Evolutionary conservation across 2,329 filamentous ascomycete genomes (phyloP).

Genomic region (Biscogniauxia mediterranea): DNA sequence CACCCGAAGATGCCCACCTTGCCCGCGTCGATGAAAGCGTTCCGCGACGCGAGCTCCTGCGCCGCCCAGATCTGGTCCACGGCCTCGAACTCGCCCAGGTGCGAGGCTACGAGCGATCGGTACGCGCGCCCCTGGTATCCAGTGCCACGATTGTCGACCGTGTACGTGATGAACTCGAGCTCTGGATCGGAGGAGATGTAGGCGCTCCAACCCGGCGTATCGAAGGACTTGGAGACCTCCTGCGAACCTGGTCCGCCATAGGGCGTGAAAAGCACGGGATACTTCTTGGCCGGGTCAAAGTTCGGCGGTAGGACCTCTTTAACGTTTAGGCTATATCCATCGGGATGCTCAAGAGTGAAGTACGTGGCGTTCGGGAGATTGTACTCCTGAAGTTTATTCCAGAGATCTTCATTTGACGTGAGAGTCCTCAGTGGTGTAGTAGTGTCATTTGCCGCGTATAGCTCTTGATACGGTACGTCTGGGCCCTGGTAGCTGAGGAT

Average conservation of each 20-base stretch:
- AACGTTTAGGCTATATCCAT: constrained; percentile 61
- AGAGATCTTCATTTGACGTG: constrained; percentile 57
- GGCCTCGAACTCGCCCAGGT: constrained; percentile 62
- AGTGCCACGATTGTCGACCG: constrained; percentile 67
- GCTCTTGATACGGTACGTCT: constrained; percentile 66
- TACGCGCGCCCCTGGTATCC: constrained; percentile 63
- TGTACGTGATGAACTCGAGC: constrained; percentile 65
- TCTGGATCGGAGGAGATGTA: constrained; percentile 68
- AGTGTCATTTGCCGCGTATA: constrained; percentile 57
- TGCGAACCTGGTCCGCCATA: constrained; percentile 68
- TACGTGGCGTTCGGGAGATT: constrained; percentile 63
- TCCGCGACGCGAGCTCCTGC: constrained; percentile 47
- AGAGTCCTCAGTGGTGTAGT: constrained; percentile 54
- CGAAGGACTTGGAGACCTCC: constrained; percentile 56
- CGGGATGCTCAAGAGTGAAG: constrained; percentile 60
- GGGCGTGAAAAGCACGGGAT: constrained; percentile 64
- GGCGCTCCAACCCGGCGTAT: constrained; percentile 54
- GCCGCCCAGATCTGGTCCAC: constrained; percentile 68
- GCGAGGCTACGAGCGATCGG: constrained; percentile 54
- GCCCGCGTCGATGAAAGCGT: constrained; percentile 54
- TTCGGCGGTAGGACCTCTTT: constrained; percentile 64
- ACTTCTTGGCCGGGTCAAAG: constrained; percentile 61
- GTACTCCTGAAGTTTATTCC: constrained; percentile 55
- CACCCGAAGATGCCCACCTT: constrained; percentile 68
- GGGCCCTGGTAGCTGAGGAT: constrained; percentile 64